A percentile compares a stretch with the other conserved stretches of the same genome.
Conservation (phyloP, 768 basidiomycete genomes). For the Rhodotorula taiwanensis region DNA sequence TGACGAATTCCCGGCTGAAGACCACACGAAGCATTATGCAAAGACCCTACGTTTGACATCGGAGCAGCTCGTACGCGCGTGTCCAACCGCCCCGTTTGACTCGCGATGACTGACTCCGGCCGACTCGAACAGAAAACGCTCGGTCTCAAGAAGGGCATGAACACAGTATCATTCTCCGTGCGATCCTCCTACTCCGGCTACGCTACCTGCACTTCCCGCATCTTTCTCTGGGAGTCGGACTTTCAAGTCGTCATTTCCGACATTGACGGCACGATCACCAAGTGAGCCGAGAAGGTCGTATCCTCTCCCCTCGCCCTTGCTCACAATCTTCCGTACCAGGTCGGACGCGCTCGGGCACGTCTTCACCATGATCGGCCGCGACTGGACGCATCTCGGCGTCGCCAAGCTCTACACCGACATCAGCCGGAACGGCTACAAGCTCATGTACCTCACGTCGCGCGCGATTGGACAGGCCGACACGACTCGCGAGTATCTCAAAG, state of each 20-base stretch:
- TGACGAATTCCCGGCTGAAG: constrained; percentile 24
- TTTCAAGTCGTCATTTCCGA: constrained; percentile 89
- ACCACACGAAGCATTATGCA: constrained; percentile 57
- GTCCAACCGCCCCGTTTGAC: constrained; percentile 3
- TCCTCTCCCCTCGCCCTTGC: too few relatives aligned
- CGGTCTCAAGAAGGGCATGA: constrained; percentile 75
- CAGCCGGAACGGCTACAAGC: constrained; percentile 87
- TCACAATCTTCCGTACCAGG: constrained; percentile 48
- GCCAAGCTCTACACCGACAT: constrained; percentile 97
- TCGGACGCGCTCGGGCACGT: constrained; percentile 95
- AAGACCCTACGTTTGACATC: constrained; percentile 90
- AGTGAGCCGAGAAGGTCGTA: constrained; percentile 52
- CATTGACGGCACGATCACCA: constrained; percentile 98
- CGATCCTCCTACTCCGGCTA: constrained; percentile 64
- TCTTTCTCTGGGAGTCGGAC: constrained; percentile 92
- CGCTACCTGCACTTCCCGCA: constrained; percentile 78
- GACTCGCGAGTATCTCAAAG: constrained; percentile 85
- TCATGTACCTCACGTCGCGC: constrained; percentile 93
- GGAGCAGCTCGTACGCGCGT: constrained; percentile 69
- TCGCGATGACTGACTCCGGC: not conserved
- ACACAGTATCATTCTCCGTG: constrained; percentile 87
- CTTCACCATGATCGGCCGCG: constrained; percentile 93
- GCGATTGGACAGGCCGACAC: constrained; percentile 98
- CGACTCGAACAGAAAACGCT: constrained; percentile 88
- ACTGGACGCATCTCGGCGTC: constrained; percentile 96